Evolutionary conservation across 441 rosid species (phyloP).

Genomic region (Eutrema salsugineum): DNA sequence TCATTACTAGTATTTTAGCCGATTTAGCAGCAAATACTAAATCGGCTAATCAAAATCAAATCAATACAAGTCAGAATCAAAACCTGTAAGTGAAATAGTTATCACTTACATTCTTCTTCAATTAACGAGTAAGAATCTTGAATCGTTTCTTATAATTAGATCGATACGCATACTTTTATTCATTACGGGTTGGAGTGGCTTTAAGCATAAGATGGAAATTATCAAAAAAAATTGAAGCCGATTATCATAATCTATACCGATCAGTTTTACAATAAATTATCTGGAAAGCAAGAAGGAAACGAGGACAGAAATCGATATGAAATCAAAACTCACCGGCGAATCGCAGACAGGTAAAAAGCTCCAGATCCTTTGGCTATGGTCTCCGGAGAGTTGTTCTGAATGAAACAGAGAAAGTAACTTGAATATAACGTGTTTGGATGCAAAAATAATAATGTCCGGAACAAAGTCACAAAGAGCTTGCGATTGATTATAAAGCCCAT

Average conservation of each 20-base stretch:
- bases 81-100: neutral
- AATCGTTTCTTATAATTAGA: neutral
- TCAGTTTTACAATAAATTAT: neutral
- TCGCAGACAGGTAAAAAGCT: neutral
- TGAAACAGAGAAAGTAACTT: neutral
- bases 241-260: neutral
- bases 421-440: conserved; percentile 10
- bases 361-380: neutral
- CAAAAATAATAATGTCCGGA: neutral
- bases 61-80: neutral
- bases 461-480: no score
- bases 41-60: neutral
- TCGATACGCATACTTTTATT: neutral
- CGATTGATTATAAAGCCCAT: no score
- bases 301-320: neutral
- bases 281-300: neutral
- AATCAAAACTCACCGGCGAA: conserved; percentile 14
- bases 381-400: conserved; percentile 3
- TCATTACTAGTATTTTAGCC: no score
- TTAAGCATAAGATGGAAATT: neutral
- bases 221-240: neutral
- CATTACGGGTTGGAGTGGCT: neutral
- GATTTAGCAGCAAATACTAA: no score
- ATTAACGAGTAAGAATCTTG: neutral
- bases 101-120: neutral